Evolutionary conservation across 768 basidiomycete genomes (phyloP).

Genomic region (Suillus tomentosus): DNA sequence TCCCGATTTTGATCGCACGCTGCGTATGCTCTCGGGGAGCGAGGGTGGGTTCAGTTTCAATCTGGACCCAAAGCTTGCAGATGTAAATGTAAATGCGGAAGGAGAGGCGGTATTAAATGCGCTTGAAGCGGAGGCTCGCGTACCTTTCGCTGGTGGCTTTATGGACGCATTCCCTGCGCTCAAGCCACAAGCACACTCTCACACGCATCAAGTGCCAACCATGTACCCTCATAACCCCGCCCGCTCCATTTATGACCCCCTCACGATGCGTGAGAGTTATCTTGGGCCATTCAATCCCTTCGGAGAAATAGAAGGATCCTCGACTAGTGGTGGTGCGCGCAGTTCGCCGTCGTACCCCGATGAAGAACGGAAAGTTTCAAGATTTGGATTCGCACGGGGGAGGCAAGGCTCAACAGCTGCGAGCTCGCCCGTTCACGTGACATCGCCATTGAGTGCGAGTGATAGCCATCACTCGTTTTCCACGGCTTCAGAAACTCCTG

Average conservation of each 20-base stretch:
- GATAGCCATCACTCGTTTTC: conserved; percentile 53
- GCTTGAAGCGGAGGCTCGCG: conserved; percentile 45
- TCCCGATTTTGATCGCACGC: conserved; percentile 86
- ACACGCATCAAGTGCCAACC: conserved; percentile 34
- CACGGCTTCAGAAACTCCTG: conserved; percentile 38
- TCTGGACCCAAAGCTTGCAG: conserved; percentile 76
- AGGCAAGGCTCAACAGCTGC: conserved; percentile 59
- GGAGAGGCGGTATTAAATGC: conserved; percentile 45
- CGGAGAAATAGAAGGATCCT: conserved; percentile 58
- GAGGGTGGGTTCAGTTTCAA: conserved; percentile 83
- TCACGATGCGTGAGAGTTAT: conserved; percentile 50
- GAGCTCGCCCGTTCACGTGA: conserved; percentile 58
- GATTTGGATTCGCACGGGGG: conserved; percentile 80
- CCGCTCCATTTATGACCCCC: conserved; percentile 60
- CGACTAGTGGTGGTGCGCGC: conserved; percentile 32
- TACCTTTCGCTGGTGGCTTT: conserved; percentile 67
- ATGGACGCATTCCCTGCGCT: conserved; percentile 72
- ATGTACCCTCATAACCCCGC: conserved; percentile 48
- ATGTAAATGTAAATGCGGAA: conserved; percentile 39
- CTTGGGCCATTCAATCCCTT: conserved; percentile 84
- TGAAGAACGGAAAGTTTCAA: conserved; percentile 63
- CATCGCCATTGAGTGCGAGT: conserved; percentile 56
- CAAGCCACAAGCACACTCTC: conserved; percentile 34
- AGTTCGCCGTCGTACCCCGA: conserved; percentile 53
- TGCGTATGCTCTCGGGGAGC: conserved; percentile 69